A percentile compares a stretch with the other conserved stretches of the same genome.
Conservation (phyloP, 805 yeast genomes). For the Yarrowia sp. region DNA sequence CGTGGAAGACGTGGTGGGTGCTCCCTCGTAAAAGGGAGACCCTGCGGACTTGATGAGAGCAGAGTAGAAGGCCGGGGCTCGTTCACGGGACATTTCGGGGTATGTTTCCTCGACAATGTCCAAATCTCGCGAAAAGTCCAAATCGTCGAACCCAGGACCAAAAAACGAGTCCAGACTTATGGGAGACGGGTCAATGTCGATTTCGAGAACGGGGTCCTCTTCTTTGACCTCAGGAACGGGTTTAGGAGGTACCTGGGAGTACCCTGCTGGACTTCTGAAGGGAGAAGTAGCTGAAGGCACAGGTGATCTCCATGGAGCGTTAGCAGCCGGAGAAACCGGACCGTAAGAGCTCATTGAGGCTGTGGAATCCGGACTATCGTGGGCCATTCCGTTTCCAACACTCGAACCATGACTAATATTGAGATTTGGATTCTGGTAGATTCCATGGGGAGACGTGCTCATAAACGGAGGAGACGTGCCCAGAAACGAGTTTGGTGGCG, state of each 20-base stretch:
- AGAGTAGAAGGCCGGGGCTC: constrained; percentile 4
- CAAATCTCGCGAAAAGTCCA: constrained; percentile 15
- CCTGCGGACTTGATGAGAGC: constrained; percentile 5
- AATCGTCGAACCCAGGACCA: constrained; percentile 10
- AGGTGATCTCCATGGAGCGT: constrained; percentile 25
- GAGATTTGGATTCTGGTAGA: constrained; percentile 24
- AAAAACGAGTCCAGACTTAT: constrained; percentile 27
- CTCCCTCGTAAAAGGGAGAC: constrained; percentile 13
- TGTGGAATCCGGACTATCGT: constrained; percentile 10
- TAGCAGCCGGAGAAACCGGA: constrained; percentile 14
- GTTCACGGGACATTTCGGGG: constrained; percentile 8
- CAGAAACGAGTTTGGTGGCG: constrained; percentile 6
- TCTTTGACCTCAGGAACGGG: not conserved
- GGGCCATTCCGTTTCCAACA: not conserved
- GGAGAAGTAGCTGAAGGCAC: not conserved
- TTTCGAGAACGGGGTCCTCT: not conserved
- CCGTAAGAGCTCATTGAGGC: constrained; percentile 9
- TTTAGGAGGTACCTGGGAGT: not conserved
- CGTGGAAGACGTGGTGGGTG: constrained; percentile 8
- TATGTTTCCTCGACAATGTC: constrained; percentile 35
- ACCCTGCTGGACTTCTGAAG: not conserved
- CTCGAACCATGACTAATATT: not conserved
- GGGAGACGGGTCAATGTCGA: constrained; percentile 19
- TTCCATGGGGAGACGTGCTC: constrained; percentile 6
- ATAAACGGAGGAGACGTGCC: constrained; percentile 1